Base-by-base conservation (phyloP, 2,329 filamentous ascomycete species). In the Aureobasidium sp. region DNA sequence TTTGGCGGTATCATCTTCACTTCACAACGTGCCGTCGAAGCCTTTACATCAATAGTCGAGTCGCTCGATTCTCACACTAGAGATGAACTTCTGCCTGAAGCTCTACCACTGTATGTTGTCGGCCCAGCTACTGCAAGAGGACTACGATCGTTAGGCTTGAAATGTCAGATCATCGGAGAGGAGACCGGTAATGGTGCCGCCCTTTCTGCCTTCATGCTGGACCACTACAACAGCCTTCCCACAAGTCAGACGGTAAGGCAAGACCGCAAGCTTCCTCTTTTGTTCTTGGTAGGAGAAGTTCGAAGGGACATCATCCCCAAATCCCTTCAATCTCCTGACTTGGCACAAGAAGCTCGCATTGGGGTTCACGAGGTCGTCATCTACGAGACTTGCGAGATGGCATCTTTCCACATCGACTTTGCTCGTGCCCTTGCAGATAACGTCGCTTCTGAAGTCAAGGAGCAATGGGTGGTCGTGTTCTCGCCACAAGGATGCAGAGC, bases 211-310 rank as follows among this genome's bases (percentile, higher is more conserved):
- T 88, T 87, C 70, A 97, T 99, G 60, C 79, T 96, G 6, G 76
- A 85, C 2, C 88, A 96, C 71, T 96, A 96, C 70, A 83, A 82
- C 60, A 63, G 63, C 8, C 64, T 79, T 12, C 69, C 70, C 34
- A 62, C 29, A 31, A 68, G 67, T 42, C 67, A 67, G 20, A 70
- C 68, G 34, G 67, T 67, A 63, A 59, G 71, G 5, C 66, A 72
- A n/a, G 69, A 69, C 8, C 52, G 61, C 15, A 84, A 85, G 68
- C 85, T 82, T 0, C 82, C 88, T 0, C 73, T 97, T 5, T 77
- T 97, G 0, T 99, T 97, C 73, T 82, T 95, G 15, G 91, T 96
- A 0, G 94, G 94, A 22, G 93, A 97, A 72, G 89, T 92, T 71
- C 84, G 91, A 61, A 80, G 94, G 48, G 94, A 97, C 72, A 85